These are phyloP conservation scores for Colletotrichum sp. DNA, from an alignment of 2,329 filamentous ascomycete species.

Conservation along the genomic window DNA sequence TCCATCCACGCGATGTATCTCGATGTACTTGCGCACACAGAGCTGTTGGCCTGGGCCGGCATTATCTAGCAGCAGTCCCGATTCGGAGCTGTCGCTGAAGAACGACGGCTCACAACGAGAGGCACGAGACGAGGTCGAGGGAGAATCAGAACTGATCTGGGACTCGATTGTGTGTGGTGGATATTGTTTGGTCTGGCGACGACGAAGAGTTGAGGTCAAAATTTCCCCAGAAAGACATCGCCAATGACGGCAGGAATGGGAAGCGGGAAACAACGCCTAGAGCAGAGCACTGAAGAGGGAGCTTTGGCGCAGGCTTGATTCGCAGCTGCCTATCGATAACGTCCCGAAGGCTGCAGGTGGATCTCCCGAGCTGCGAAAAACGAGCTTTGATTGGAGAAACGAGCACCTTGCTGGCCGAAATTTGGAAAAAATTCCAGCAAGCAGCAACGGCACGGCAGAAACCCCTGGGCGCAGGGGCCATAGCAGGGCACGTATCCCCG, in stretches of 20 bases:
- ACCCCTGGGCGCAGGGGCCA: neutral
- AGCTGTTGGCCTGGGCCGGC: neutral
- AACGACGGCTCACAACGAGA: neutral
- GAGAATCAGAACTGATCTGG: neutral
- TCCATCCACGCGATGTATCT: neutral
- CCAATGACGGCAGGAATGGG: neutral
- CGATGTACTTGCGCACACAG: neutral
- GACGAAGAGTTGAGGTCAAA: neutral
- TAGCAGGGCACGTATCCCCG: neutral
- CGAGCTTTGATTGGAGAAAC: neutral
- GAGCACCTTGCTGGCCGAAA: neutral
- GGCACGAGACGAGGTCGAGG: neutral
- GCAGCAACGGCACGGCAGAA: neutral
- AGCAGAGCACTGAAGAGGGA: neutral
- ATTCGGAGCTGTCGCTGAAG: neutral
- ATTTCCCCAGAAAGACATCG: neutral
- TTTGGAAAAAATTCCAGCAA: constrained; percentile 2
- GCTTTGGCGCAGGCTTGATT: neutral
- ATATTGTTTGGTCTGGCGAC: neutral
- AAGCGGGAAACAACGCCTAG: neutral
- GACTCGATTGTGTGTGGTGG: neutral
- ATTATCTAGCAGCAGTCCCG: neutral
- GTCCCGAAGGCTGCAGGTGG: constrained; percentile 11
- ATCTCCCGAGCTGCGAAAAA: neutral
- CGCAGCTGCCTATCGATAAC: constrained; percentile 7